These are phyloP conservation scores for Sporothrix sp. DNA, from an alignment of 2,329 filamentous ascomycete species.

Conservation along the genomic window DNA sequence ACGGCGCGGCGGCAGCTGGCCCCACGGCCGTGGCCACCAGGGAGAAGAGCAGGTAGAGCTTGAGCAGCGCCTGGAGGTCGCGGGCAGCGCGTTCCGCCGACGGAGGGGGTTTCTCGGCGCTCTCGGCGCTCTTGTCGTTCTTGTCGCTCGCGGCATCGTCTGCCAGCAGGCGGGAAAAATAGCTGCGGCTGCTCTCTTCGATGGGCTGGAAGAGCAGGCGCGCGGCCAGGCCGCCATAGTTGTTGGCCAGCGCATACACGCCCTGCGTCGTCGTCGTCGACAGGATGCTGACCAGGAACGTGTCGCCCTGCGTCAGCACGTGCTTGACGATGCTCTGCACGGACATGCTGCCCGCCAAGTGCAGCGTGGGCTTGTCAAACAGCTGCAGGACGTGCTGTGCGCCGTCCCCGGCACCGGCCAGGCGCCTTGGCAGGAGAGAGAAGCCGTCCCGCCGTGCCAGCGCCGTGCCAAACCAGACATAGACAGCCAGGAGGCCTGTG, in stretches of 20 bases:
- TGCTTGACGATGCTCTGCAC: slow-evolving; percentile 87
- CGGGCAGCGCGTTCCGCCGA: too few species aligned
- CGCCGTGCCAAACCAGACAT: slow-evolving; percentile 50
- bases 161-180: slow-evolving; percentile 72
- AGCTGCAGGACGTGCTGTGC: slow-evolving; percentile 39
- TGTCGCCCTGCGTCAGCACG: slow-evolving; percentile 87
- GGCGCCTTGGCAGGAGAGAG: slow-evolving; percentile 49
- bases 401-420: slow-evolving; percentile 19
- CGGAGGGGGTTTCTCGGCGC: too few species aligned
- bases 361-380: slow-evolving; percentile 62
- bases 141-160: slow-evolving; percentile 10
- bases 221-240: slow-evolving; percentile 84
- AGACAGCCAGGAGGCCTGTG: slow-evolving; percentile 56
- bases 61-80: slow-evolving; percentile 56
- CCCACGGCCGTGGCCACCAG: slow-evolving; percentile 59
- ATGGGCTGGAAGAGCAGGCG: slow-evolving; percentile 88
- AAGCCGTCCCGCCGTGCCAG: slow-evolving; percentile 53
- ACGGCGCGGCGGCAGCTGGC: slow-evolving; percentile 61
- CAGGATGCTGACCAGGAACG: slow-evolving; percentile 71
- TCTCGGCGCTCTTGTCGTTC: background rate
- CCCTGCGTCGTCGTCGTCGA: slow-evolving; percentile 75
- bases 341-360: slow-evolving; percentile 71
- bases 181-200: slow-evolving; percentile 82
- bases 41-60: slow-evolving; percentile 65
- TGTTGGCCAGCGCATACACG: slow-evolving; percentile 84